phyloP scores from a whole-genome alignment of 75 land plant species.

The Pseudotsuga menziesii region DNA sequence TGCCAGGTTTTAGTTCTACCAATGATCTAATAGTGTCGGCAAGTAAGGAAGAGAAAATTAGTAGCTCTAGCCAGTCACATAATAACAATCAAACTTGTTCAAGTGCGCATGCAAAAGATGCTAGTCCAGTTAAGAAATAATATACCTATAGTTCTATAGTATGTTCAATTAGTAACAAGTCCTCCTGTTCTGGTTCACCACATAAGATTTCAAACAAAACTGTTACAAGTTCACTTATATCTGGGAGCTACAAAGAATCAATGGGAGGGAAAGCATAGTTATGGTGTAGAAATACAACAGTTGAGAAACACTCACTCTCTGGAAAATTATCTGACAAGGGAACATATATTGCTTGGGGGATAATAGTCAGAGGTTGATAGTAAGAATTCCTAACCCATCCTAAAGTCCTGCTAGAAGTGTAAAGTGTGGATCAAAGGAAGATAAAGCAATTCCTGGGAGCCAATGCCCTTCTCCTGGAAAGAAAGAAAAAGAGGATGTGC shows the following conservation, averaged over 20 bases:
- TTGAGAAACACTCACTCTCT: conserved; percentile 33
- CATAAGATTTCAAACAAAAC: conserved; percentile 39
- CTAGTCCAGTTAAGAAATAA: conserved; percentile 47
- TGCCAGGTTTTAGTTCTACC: conserved; percentile 13
- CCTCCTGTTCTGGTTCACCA: conserved; percentile 24
- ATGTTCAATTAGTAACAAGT: conserved; percentile 35
- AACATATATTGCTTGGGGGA: conserved; percentile 29
- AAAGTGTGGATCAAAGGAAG: conserved; percentile 50
- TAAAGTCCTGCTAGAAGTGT: conserved; percentile 60
- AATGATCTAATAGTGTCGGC: conserved; percentile 21
- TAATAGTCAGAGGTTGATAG: conserved; percentile 63
- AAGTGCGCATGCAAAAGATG: conserved; percentile 53
- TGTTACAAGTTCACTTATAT: conserved; percentile 8
- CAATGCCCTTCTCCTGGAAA: conserved; percentile 49
- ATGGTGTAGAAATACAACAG: conserved; percentile 20
- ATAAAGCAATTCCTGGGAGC: conserved; percentile 31
- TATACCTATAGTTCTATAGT: conserved; percentile 56
- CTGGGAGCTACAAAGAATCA: conserved; percentile 52
- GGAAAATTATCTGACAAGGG: conserved; percentile 23
- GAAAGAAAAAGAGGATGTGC: conserved; percentile 42
- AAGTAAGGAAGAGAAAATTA: conserved; percentile 74
- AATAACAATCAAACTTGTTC: conserved; percentile 73
- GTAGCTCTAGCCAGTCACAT: conserved; percentile 81
- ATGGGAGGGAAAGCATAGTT: conserved; percentile 33
- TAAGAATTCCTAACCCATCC: conserved; percentile 75